Conservation (phyloP, 2,329 filamentous ascomycete genomes). For the Cylindrodendrum hubeiense region DNA sequence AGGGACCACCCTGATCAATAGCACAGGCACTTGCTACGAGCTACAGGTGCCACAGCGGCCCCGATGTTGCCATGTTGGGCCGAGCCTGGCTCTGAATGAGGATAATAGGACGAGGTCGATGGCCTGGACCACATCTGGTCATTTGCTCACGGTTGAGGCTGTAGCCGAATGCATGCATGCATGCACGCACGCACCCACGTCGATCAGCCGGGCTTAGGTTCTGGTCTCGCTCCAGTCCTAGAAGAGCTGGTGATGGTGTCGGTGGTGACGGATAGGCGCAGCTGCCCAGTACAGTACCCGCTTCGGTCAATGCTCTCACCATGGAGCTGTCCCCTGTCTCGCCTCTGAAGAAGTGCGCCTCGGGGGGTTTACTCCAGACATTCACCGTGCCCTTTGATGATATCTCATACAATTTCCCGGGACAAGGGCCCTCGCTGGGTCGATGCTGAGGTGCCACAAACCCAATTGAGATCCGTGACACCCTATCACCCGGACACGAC, state of each 20-base stretch:
- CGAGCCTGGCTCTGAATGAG: constrained; percentile 1
- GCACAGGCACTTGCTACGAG: not conserved
- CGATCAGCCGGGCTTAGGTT: constrained; percentile 14
- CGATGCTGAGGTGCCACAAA: constrained; percentile 33
- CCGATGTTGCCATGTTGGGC: not conserved
- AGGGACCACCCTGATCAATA: not conserved
- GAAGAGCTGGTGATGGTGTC: constrained; percentile 5
- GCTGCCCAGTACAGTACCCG: not conserved
- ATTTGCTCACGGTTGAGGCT: constrained; percentile 13
- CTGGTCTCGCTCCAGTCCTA: constrained; percentile 1
- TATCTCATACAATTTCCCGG: constrained; percentile 18
- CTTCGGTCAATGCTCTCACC: constrained; percentile 1
- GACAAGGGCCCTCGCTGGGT: constrained; percentile 30
- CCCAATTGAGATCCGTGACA: constrained; percentile 41
- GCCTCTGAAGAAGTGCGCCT: not conserved
- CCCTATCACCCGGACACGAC: constrained; percentile 21
- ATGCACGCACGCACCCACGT: constrained; percentile 14
- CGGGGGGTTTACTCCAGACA: constrained; percentile 1
- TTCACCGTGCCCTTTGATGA: constrained; percentile 12
- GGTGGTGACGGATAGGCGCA: not conserved
- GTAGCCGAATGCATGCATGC: constrained; percentile 13
- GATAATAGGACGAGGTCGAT: constrained; percentile 11
- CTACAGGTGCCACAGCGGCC: not conserved
- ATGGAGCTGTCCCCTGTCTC: not conserved
- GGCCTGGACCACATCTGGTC: constrained; percentile 8